A percentile compares a stretch with the other conserved stretches of the same genome.
phyloP scores from a whole-genome alignment of 2,329 filamentous ascomycete species.

The Neofusicoccum sp. region DNA sequence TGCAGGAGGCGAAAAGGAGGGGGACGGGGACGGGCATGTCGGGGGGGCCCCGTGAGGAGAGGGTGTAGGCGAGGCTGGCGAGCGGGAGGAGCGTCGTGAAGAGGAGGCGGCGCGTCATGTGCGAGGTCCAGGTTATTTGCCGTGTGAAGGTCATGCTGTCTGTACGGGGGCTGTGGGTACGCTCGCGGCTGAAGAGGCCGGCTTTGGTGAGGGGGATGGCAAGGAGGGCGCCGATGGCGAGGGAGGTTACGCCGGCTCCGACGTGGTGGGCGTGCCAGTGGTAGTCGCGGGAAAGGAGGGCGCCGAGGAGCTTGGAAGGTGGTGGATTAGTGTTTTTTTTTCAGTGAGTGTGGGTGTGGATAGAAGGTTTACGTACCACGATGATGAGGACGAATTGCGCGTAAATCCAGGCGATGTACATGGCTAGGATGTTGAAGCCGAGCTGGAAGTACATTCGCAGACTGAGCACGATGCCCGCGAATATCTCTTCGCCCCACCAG shows the following conservation, averaged over 20 bases:
- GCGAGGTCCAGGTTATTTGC: conserved; percentile 67
- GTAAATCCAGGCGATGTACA: conserved; percentile 77
- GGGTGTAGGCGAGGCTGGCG: conserved; percentile 64
- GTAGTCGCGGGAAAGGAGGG: conserved; percentile 69
- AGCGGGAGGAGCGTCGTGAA: conserved; percentile 68
- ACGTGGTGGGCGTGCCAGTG: conserved; percentile 62
- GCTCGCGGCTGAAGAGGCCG: conserved; percentile 64
- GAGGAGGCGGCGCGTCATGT: conserved; percentile 65
- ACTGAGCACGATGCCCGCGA: conserved; percentile 66
- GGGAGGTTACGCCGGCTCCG: conserved; percentile 63
- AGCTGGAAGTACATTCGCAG: conserved; percentile 70
- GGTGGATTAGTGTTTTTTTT: neutral
- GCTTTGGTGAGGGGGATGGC: conserved; percentile 74
- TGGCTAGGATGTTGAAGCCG: conserved; percentile 67
- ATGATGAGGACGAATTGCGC: conserved; percentile 73
- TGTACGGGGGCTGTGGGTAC: conserved; percentile 57
- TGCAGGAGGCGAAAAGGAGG: conserved; percentile 62
- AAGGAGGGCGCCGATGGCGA: conserved; percentile 67
- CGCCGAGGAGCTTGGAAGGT: conserved; percentile 58
- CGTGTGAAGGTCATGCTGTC: conserved; percentile 67
- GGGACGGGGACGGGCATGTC: conserved; percentile 60
- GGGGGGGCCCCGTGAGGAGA: conserved; percentile 62
- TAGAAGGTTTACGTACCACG: conserved; percentile 49
- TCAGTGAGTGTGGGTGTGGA: too few relatives aligned
- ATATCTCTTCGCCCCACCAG: conserved; percentile 76